These are phyloP conservation scores for Botrytis tulipae DNA, from an alignment of 2,329 filamentous ascomycete species.

Conservation along the genomic window DNA sequence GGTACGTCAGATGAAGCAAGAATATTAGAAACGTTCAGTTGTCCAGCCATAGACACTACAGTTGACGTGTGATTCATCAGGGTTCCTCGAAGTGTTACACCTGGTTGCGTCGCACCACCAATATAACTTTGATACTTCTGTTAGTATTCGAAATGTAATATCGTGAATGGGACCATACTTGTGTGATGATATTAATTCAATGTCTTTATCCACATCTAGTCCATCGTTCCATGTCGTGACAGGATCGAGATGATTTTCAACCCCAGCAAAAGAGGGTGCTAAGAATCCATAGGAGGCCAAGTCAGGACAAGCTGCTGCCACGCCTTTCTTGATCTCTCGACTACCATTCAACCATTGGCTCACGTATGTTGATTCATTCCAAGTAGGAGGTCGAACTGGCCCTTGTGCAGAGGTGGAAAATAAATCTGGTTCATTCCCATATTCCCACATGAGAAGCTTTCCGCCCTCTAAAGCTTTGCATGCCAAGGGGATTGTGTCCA, in stretches of 20 bases:
- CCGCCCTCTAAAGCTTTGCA: conserved; percentile 54
- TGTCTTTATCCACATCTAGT: conserved; percentile 48
- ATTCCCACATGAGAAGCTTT: conserved; percentile 57
- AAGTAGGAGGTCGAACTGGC: conserved; percentile 50
- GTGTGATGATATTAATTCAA: conserved; percentile 56
- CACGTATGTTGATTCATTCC: conserved; percentile 56
- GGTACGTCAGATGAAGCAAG: conserved; percentile 41
- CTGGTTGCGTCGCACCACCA: conserved; percentile 55
- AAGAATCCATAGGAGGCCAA: conserved; percentile 51
- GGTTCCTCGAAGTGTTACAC: conserved; percentile 60
- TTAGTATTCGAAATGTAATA: conserved; percentile 11
- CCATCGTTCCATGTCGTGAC: conserved; percentile 53
- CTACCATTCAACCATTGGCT: conserved; percentile 58
- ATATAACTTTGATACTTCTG: conserved; percentile 53
- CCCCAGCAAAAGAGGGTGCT: conserved; percentile 58
- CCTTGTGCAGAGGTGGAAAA: conserved; percentile 53
- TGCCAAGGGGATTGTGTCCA: conserved; percentile 54
- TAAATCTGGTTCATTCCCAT: conserved; percentile 64
- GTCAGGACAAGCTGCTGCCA: conserved; percentile 51
- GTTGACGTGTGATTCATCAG: conserved; percentile 63
- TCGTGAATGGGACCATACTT: conserved; percentile 47
- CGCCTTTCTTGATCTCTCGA: conserved; percentile 45
- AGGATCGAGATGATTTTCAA: conserved; percentile 50
- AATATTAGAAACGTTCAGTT: conserved; percentile 27
- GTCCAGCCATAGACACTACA: conserved; percentile 47